Evolutionary conservation across 2,329 filamentous ascomycete species (phyloP).

Genomic region (Chalara sp.): DNA sequence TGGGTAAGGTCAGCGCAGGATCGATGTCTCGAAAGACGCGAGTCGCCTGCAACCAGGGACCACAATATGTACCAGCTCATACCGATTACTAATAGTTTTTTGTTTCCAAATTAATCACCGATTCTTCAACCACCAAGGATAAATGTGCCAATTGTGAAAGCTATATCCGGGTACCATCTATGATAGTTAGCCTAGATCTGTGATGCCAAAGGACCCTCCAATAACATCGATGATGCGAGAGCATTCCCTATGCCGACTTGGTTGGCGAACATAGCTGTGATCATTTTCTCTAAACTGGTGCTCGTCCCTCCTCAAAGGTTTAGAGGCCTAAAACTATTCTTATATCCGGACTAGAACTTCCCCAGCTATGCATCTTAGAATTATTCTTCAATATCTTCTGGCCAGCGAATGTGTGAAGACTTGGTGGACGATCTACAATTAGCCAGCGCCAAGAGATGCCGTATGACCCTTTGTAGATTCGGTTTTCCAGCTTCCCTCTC

Average conservation of each 20-base stretch:
- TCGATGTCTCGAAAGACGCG: constrained; percentile 13
- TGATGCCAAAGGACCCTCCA: constrained; percentile 37
- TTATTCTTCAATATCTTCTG: too few species aligned
- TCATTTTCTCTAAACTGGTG: too few species aligned
- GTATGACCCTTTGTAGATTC: too few species aligned
- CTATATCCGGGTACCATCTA: constrained; percentile 51
- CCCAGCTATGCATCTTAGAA: too few species aligned
- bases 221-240: constrained; percentile 40
- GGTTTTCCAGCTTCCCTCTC: too few species aligned
- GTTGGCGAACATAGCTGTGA: constrained; percentile 7
- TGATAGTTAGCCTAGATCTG: constrained; percentile 35
- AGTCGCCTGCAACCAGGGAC: constrained; percentile 12
- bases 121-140: constrained; percentile 50
- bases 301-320: too few species aligned
- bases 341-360: too few species aligned
- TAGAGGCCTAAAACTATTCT: too few species aligned
- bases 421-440: too few species aligned
- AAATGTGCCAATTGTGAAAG: constrained; percentile 47
- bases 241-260: constrained; percentile 38
- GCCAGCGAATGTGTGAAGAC: too few species aligned
- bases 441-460: too few species aligned
- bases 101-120: constrained; percentile 52
- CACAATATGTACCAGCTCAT: constrained; percentile 19
- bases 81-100: constrained; percentile 45
- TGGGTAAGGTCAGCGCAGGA: constrained; percentile 47